These are phyloP conservation scores for Globisporangium abappressorium DNA, from an alignment of 352 stramenopile species.

Conservation along the genomic window DNA sequence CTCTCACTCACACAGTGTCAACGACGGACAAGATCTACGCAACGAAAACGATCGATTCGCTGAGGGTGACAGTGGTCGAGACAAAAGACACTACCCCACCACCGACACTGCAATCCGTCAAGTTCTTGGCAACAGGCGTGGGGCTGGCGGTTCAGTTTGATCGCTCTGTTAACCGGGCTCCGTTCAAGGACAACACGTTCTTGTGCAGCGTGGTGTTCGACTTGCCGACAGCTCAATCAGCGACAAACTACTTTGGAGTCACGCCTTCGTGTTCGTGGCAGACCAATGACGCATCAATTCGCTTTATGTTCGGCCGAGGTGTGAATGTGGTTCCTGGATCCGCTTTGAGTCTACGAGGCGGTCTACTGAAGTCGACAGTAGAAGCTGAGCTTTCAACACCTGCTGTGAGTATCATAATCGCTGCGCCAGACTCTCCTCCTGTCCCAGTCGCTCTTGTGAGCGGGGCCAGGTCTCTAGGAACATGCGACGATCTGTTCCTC, in stretches of 20 bases:
- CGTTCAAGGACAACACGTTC: slow-evolving; percentile 33
- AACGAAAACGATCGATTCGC: slow-evolving; percentile 18
- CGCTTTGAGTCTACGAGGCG: slow-evolving; percentile 33
- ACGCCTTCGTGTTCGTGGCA: slow-evolving; percentile 47
- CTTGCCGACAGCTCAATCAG: slow-evolving; percentile 23
- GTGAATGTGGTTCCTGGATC: slow-evolving; percentile 41
- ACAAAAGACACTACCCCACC: slow-evolving; percentile 58
- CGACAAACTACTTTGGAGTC: slow-evolving; percentile 37
- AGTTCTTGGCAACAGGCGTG: slow-evolving; percentile 50
- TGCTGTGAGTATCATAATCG: slow-evolving; percentile 27
- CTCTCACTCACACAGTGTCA: slow-evolving; percentile 27
- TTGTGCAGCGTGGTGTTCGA: slow-evolving; percentile 55
- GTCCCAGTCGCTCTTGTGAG: slow-evolving; percentile 42
- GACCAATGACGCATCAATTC: slow-evolving; percentile 35
- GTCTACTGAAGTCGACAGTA: slow-evolving; percentile 50
- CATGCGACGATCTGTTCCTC: slow-evolving; percentile 57
- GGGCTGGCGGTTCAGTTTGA: slow-evolving; percentile 48
- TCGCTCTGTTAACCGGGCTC: slow-evolving; percentile 36
- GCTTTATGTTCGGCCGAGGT: slow-evolving; percentile 42
- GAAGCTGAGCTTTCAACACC: slow-evolving; percentile 36
- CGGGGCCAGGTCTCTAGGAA: slow-evolving; percentile 45
- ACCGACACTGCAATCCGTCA: slow-evolving; percentile 46
- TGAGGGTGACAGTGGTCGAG: slow-evolving; percentile 56
- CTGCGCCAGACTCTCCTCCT: slow-evolving; percentile 36
- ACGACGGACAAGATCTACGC: slow-evolving; percentile 33